Evolutionary conservation across 176 grass and related monocot genomes (phyloP).

Genomic region (Paspalum notatum): DNA sequence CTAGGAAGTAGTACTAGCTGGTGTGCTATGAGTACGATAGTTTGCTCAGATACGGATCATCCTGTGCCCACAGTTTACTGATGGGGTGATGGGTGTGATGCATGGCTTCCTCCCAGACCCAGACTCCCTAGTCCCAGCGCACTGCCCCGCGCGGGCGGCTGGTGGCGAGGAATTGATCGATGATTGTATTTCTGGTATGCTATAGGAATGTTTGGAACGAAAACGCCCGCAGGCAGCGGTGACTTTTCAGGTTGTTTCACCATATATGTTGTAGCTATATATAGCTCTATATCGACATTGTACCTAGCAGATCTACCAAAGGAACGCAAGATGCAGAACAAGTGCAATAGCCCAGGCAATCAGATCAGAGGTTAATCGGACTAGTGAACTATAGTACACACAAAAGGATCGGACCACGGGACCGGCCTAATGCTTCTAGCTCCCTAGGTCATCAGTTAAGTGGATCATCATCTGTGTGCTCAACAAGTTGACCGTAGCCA

Average conservation of each 20-base stretch:
- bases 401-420: slow-evolving; percentile 3
- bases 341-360: slow-evolving; percentile 13
- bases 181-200: no score
- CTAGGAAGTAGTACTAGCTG: no score
- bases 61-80: neutral
- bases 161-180: no score
- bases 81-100: neutral
- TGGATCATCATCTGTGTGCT: no score
- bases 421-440: neutral
- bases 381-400: slow-evolving; percentile 23
- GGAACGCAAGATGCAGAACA: neutral
- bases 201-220: no score
- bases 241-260: no score
- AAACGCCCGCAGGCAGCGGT: no score
- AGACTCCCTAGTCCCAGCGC: no score
- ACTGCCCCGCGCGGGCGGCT: no score
- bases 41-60: neutral
- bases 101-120: no score
- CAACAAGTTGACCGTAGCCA: slow-evolving; percentile 34
- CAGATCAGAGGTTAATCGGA: neutral
- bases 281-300: neutral
- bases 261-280: no score
- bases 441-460: neutral
- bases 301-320: neutral
- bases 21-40: no score